Evolutionary conservation across 306 rosid genomes (phyloP).

Genomic region (Datisca glomerata): DNA sequence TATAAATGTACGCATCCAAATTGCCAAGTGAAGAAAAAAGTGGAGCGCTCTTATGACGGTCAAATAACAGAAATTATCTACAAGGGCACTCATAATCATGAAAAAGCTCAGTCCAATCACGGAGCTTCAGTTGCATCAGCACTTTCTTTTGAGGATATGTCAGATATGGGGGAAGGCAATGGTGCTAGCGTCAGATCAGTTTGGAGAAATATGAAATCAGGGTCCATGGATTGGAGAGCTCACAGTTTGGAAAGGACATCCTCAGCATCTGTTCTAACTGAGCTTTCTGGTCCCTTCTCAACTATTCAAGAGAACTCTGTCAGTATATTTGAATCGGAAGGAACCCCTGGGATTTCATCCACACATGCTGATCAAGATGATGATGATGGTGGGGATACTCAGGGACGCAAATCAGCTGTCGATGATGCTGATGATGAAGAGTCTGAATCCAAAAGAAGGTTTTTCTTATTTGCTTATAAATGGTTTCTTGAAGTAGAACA

Average conservation of each 20-base stretch:
- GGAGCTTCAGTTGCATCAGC: slow-evolving; percentile 31
- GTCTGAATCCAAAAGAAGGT: slow-evolving; percentile 71
- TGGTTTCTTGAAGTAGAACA: no score
- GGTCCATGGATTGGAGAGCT: slow-evolving; percentile 32
- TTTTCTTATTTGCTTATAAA: neutral
- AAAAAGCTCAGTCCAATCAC: slow-evolving; percentile 44
- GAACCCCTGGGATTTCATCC: slow-evolving; percentile 59
- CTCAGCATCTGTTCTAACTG: slow-evolving; percentile 42
- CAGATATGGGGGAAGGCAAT: slow-evolving; percentile 39
- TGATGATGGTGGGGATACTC: slow-evolving; percentile 40
- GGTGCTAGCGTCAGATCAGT: slow-evolving; percentile 21
- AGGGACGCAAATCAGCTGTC: slow-evolving; percentile 31
- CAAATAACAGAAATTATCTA: slow-evolving; percentile 84
- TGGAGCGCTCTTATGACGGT: slow-evolving; percentile 83
- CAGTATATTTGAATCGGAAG: slow-evolving; percentile 35
- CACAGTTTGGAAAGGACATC: slow-evolving; percentile 58
- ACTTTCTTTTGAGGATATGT: slow-evolving; percentile 33
- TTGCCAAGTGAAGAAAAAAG: slow-evolving; percentile 87
- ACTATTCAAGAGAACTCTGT: slow-evolving; percentile 29
- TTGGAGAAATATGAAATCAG: slow-evolving; percentile 42
- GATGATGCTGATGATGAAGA: slow-evolving; percentile 46
- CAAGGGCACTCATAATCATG: slow-evolving; percentile 74
- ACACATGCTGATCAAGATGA: slow-evolving; percentile 42
- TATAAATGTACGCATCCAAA: slow-evolving; percentile 70
- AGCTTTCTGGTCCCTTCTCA: slow-evolving; percentile 43